A percentile compares a stretch with the other conserved stretches of the same genome.
These are phyloP conservation scores for Pythium dissotocum DNA, from an alignment of 352 stramenopile species.

Conservation along the genomic window DNA sequence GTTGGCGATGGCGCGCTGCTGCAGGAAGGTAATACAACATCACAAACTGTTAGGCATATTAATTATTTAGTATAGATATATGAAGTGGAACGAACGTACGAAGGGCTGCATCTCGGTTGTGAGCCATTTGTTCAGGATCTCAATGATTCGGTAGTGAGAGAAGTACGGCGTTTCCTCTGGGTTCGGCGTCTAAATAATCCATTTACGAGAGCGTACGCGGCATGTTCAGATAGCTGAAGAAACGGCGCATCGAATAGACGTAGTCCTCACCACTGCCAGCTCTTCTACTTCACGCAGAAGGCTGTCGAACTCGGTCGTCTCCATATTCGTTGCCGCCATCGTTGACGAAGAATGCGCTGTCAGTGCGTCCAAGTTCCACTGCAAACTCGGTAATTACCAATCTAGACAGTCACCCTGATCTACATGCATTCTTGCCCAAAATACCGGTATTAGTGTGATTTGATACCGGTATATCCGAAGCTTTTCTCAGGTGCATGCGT, in stretches of 20 bases:
- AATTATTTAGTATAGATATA: background rate
- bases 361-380: too few species aligned
- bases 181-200: constrained; percentile 36
- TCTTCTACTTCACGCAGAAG: constrained; percentile 25
- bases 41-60: background rate
- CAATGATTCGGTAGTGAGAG: constrained; percentile 51
- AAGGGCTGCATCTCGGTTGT: constrained; percentile 31
- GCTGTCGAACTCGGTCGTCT: constrained; percentile 10
- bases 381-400: too few species aligned
- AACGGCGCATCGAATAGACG: background rate
- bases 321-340: background rate
- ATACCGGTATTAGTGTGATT: too few species aligned
- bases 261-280: constrained; percentile 11
- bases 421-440: too few species aligned
- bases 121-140: constrained; percentile 58
- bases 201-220: background rate
- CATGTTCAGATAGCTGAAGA: background rate
- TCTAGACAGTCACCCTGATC: too few species aligned
- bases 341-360: background rate
- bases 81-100: constrained; percentile 22
- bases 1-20: constrained; percentile 42
- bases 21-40: background rate
- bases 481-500: background rate
- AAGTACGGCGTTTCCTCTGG: constrained; percentile 51
- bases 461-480: background rate